A percentile compares a stretch with the other conserved stretches of the same genome.
These are phyloP conservation scores for Apiospora pterosperma DNA, from an alignment of 2,329 filamentous ascomycete species.

Conservation along the genomic window DNA sequence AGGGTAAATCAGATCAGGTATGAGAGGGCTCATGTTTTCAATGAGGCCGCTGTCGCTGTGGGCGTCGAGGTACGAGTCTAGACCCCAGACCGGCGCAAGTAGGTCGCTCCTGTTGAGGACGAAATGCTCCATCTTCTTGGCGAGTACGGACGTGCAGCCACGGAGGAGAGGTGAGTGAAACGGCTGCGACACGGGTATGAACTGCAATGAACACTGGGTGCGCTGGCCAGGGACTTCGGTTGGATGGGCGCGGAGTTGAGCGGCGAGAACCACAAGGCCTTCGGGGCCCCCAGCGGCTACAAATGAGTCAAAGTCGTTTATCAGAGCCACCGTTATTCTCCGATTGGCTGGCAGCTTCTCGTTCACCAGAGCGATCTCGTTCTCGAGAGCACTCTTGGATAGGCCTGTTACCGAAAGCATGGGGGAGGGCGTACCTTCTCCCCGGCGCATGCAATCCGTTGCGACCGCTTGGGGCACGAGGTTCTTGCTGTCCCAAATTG, in stretches of 20 bases:
- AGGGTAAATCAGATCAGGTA: conserved; percentile 23
- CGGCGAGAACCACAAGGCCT: conserved; percentile 7
- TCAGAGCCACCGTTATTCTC: conserved; percentile 10
- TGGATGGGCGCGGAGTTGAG: conserved; percentile 21
- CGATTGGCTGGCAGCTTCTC: conserved; percentile 11
- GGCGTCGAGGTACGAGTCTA: conserved; percentile 22
- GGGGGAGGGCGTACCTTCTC: conserved; percentile 22
- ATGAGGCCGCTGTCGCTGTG: no score
- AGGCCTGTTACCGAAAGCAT: conserved; percentile 15
- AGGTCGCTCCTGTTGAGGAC: conserved; percentile 31
- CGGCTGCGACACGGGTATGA: conserved; percentile 27
- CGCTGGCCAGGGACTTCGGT: conserved; percentile 16
- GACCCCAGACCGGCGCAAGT: conserved; percentile 22
- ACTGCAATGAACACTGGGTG: no score
- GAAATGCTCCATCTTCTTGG: conserved; percentile 40
- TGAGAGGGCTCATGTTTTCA: conserved; percentile 17
- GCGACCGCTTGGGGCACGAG: conserved; percentile 9
- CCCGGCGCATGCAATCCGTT: conserved; percentile 10
- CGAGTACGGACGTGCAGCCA: no score
- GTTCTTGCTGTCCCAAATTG: conserved; percentile 30
- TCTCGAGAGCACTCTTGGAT: neutral
- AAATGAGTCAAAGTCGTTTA: conserved; percentile 18
- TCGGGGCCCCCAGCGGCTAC: conserved; percentile 25
- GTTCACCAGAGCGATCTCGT: conserved; percentile 6
- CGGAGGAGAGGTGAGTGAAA: conserved; percentile 21